Evolutionary conservation across 441 rosid species (phyloP).

Genomic region (Arabidopsis lyrata): DNA sequence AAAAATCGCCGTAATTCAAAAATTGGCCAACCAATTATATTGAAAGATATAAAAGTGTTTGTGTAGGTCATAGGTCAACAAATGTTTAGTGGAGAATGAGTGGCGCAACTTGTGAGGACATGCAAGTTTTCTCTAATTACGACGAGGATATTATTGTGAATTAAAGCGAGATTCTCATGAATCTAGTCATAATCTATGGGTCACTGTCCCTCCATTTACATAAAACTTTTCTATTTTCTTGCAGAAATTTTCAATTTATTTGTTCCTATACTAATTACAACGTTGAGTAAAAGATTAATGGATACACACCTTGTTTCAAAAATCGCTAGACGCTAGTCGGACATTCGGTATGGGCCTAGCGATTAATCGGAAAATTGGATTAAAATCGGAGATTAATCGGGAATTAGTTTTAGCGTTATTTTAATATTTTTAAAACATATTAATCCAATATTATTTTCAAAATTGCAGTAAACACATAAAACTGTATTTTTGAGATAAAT

Average conservation of each 20-base stretch:
- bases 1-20: background rate
- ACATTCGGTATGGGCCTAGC: no score
- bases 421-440: no score
- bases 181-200: conserved; percentile 4
- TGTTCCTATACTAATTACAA: background rate
- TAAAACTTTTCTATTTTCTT: background rate
- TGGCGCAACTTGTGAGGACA: conserved; percentile 15
- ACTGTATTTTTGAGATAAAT: no score
- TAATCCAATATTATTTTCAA: no score
- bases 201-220: background rate
- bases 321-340: no score
- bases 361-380: no score
- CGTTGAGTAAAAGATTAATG: background rate
- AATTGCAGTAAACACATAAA: no score
- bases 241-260: background rate
- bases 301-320: no score
- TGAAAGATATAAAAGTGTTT: conserved; percentile 20
- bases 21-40: background rate
- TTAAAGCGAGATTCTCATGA: conserved; percentile 17
- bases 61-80: conserved; percentile 15
- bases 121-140: background rate
- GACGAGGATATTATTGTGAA: conserved; percentile 7
- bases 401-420: no score
- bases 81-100: conserved; percentile 29
- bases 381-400: no score